phyloP scores from a whole-genome alignment of 2,329 filamentous ascomycete genomes.

The Tolypocladium endophyticum region DNA sequence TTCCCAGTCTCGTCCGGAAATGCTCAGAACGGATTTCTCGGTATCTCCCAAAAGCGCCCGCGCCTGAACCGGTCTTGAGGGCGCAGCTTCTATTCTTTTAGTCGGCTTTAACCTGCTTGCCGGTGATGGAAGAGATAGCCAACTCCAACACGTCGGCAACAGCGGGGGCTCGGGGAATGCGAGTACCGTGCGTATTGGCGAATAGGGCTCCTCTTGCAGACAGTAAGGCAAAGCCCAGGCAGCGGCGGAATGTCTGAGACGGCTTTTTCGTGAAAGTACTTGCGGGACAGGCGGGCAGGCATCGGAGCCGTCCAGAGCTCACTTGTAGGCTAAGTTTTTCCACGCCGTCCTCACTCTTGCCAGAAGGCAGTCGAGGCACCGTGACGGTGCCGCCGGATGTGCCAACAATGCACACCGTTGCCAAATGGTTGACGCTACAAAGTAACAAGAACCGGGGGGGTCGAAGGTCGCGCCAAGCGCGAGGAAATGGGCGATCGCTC shows the following conservation, averaged over 20 bases:
- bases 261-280: neutral
- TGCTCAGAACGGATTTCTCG: slow-evolving; percentile 2
- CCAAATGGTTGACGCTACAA: slow-evolving; percentile 1
- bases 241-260: slow-evolving; percentile 2
- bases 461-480: slow-evolving; percentile 7
- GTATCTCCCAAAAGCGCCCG: slow-evolving; percentile 3
- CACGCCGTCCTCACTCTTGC: neutral
- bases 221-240: neutral
- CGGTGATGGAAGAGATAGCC: neutral
- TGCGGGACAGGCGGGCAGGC: neutral
- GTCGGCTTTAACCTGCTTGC: slow-evolving; percentile 2
- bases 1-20: slow-evolving; percentile 1
- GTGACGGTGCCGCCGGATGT: neutral
- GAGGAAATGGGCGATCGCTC: slow-evolving; percentile 5
- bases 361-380: slow-evolving; percentile 1
- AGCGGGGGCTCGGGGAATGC: slow-evolving; percentile 1
- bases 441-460: slow-evolving; percentile 1
- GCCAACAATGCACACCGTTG: slow-evolving; percentile 1
- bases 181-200: neutral
- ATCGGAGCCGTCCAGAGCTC: neutral
- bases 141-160: neutral
- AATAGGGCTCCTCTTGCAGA: neutral
- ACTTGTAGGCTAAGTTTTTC: neutral
- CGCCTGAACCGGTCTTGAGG: neutral
- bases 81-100: neutral